Evolutionary conservation across 192 early-diverging fungal species (phyloP), one percentile per base, ranked within the genome.

Genomic region (Coemansia sp.): DNA sequence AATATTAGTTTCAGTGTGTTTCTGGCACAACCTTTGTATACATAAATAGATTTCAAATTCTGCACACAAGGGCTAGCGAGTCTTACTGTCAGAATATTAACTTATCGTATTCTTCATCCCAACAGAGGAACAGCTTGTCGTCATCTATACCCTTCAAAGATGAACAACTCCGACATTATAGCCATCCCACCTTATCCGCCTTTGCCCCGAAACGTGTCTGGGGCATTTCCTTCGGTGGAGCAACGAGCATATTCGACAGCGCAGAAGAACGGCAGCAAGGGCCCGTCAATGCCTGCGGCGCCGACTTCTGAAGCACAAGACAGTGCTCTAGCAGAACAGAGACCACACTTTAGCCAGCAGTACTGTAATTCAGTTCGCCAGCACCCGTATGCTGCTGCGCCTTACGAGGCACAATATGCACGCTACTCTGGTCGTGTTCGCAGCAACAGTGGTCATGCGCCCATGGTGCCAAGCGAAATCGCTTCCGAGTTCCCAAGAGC

Each of bases 101-200:
- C 34, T 7, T 10, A 35, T 10, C 40, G 3, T 16, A 13, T 13
- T 18, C 40, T 43, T 43, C n/a, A n/a, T n/a, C n/a, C 40, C 40
- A 10, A 35, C 34, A 35, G 10, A 35, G 10, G 10, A 4, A 35
- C n/a, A 35, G 10, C 34, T 35, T 35, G 34, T 35, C 34, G 34
- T 4, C 34, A 35, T 43, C 12, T 13, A 6, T 42, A 13, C 15
- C 21, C 7, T 16, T 21, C 18, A 37, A 10, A 45, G 23, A 71
- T 71, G 69, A 71, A 62, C 69, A 45, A 59, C 40, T 58, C 68
- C 49, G 67, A 73, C 61, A 81, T 81, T 28, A 34, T 81, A 29
- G 78, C 78, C 20, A 81, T 81, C 46, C 78, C 78, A 2, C 66
- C 39, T 40, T 69, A 81, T 49, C 78, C 78, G 31, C 78, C 78